Percentiles rank a stretch among this genome's conserved stretches.
These are phyloP conservation scores for Botrytis squamosa DNA, from an alignment of 2,329 filamentous ascomycete species.

Conservation along the genomic window DNA sequence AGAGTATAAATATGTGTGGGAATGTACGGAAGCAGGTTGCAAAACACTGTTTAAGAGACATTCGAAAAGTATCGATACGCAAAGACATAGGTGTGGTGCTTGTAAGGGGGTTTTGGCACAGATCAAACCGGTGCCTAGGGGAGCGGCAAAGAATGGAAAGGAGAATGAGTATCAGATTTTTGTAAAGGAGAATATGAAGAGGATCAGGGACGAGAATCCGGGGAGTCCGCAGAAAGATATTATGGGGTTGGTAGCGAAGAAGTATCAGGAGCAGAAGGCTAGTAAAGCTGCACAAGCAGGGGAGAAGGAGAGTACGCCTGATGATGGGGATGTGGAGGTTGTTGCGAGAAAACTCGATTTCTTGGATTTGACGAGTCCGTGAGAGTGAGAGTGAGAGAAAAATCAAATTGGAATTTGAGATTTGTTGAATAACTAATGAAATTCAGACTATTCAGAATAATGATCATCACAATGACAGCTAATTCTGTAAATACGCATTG, in stretches of 20 bases:
- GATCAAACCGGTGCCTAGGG: slow-evolving; percentile 72
- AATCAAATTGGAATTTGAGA: not conserved
- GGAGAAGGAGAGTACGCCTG: slow-evolving; percentile 22
- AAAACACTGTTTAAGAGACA: slow-evolving; percentile 75
- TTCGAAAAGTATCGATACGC: slow-evolving; percentile 77
- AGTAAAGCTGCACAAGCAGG: slow-evolving; percentile 26
- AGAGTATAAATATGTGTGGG: slow-evolving; percentile 89
- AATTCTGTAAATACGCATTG: not conserved
- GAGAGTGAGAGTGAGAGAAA: slow-evolving; percentile 1
- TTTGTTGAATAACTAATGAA: not conserved
- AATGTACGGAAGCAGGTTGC: slow-evolving; percentile 62
- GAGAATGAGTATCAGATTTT: slow-evolving; percentile 55
- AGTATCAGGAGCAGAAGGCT: slow-evolving; percentile 56
- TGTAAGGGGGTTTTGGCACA: slow-evolving; percentile 73
- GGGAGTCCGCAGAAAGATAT: slow-evolving; percentile 63
- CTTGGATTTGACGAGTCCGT: slow-evolving; percentile 37
- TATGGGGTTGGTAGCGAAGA: slow-evolving; percentile 64
- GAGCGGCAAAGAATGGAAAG: slow-evolving; percentile 27
- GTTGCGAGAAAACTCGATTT: slow-evolving; percentile 38
- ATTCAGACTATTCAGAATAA: not conserved
- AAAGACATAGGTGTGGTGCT: slow-evolving; percentile 69
- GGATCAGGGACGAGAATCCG: slow-evolving; percentile 53
- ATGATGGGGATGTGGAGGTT: slow-evolving; percentile 26
- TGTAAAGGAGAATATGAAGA: slow-evolving; percentile 67
- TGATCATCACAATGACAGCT: not conserved